phyloP scores from a whole-genome alignment of 257 asterid species.

The Salvia hispanica region DNA sequence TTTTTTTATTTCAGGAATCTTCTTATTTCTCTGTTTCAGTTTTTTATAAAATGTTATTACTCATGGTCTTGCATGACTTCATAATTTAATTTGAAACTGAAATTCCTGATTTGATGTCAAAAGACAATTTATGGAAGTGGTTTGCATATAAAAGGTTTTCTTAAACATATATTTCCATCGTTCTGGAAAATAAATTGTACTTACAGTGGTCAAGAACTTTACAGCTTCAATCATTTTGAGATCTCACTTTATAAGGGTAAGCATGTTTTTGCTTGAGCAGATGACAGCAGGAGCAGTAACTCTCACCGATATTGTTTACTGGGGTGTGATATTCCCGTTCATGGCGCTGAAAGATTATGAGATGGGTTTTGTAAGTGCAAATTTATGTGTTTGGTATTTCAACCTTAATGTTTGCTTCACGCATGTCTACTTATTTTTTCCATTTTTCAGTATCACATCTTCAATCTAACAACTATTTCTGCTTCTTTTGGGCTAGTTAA shows the following conservation, averaged over 20 bases:
- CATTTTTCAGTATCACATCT: constrained; percentile 6
- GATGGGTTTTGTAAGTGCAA: constrained; percentile 71
- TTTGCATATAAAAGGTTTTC: constrained; percentile 8
- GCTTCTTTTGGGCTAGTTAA: constrained; percentile 58
- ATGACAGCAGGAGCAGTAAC: constrained; percentile 90
- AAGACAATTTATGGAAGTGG: not conserved
- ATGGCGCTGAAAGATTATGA: constrained; percentile 72
- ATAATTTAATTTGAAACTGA: too few relatives aligned
- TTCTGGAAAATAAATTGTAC: not conserved
- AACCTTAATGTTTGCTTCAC: not conserved
- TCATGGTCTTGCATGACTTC: too few relatives aligned
- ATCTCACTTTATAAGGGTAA: constrained; percentile 22
- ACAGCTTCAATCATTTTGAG: constrained; percentile 11
- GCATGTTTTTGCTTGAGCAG: constrained; percentile 49
- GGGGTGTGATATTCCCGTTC: constrained; percentile 82
- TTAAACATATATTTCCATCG: not conserved
- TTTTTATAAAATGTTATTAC: too few relatives aligned
- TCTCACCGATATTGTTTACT: constrained; percentile 75
- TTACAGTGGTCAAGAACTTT: not conserved
- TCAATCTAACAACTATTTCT: constrained; percentile 21
- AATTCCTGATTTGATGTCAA: not conserved
- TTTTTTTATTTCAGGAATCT: not conserved
- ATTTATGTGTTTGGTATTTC: constrained; percentile 14
- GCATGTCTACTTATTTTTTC: constrained; percentile 14
- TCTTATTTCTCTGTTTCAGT: not conserved